phyloP scores from a whole-genome alignment of 192 early-diverging fungal species.

The Geranomyces variabilis region DNA sequence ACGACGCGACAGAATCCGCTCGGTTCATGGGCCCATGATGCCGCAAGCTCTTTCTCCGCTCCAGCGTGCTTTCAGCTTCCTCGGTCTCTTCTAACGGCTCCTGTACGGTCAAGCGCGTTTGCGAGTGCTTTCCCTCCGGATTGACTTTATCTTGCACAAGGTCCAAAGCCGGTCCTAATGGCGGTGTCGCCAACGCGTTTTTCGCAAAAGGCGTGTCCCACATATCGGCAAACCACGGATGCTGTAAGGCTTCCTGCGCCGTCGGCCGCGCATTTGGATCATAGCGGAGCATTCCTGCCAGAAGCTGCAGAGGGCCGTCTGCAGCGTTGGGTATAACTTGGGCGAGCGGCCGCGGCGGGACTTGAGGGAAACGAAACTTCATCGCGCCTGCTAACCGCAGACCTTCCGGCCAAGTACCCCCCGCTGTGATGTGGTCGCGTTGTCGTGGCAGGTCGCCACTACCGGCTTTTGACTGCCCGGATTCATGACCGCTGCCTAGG shows the following conservation, averaged over 20 bases:
- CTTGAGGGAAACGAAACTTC: slow-evolving; percentile 57
- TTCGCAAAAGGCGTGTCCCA: slow-evolving; percentile 27
- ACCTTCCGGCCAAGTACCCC: slow-evolving; percentile 57
- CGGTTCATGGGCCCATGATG: slow-evolving; percentile 2
- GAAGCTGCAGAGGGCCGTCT: slow-evolving; percentile 56
- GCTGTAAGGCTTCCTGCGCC: slow-evolving; percentile 70
- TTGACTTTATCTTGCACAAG: slow-evolving; percentile 29
- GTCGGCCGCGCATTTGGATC: slow-evolving; percentile 78
- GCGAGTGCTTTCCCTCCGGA: slow-evolving; percentile 1
- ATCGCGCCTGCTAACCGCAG: slow-evolving; percentile 52
- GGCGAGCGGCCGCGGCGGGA: slow-evolving; percentile 47
- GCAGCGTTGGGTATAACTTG: slow-evolving; percentile 65
- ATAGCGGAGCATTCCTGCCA: slow-evolving; percentile 75
- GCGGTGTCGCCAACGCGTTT: slow-evolving; percentile 12
- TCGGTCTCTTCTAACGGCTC: slow-evolving; percentile 23
- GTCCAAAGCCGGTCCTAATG: slow-evolving; percentile 28
- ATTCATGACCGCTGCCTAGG: not conserved
- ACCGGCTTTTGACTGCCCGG: slow-evolving; percentile 7
- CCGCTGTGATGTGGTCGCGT: slow-evolving; percentile 38
- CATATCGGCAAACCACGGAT: slow-evolving; percentile 62
- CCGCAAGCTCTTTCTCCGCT: slow-evolving; percentile 11
- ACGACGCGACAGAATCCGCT: slow-evolving; percentile 21
- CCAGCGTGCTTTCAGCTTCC: not conserved
- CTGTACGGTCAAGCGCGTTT: slow-evolving; percentile 22
- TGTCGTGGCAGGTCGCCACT: not conserved